These are phyloP conservation scores for Amesomyces nigricolor DNA, from an alignment of 2,329 filamentous ascomycete genomes.

Conservation along the genomic window DNA sequence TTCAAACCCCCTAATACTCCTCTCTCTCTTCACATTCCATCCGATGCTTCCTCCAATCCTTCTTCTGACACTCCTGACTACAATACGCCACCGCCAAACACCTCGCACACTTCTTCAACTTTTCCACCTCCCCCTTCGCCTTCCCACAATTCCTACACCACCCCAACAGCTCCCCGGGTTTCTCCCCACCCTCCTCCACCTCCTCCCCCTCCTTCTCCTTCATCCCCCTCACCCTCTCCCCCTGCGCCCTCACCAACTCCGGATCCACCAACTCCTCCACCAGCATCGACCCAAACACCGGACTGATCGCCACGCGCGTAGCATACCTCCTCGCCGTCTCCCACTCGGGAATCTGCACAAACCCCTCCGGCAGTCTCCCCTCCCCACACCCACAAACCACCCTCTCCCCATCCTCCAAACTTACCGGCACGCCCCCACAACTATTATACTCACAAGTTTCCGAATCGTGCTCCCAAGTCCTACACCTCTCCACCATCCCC, in stretches of 20 bases:
- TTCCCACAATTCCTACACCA: slow-evolving; percentile 37
- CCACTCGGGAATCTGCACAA: slow-evolving; percentile 39
- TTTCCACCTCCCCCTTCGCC: slow-evolving; percentile 27
- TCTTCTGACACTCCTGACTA: slow-evolving; percentile 46
- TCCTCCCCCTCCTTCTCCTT: not conserved
- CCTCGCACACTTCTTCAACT: slow-evolving; percentile 40
- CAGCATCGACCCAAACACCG: slow-evolving; percentile 41
- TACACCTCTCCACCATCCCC: slow-evolving; percentile 42
- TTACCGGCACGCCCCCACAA: no score
- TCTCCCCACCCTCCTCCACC: not conserved
- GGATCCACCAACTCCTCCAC: slow-evolving; percentile 38
- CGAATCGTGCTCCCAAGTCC: slow-evolving; percentile 46
- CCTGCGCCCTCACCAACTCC: slow-evolving; percentile 1
- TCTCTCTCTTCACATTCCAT: slow-evolving; percentile 34
- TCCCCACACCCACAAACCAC: slow-evolving; percentile 43
- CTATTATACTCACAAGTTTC: no score
- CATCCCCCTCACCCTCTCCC: no score
- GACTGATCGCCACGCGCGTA: slow-evolving; percentile 55
- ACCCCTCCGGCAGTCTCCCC: slow-evolving; percentile 38
- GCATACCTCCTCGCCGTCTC: slow-evolving; percentile 38
- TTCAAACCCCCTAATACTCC: not conserved
- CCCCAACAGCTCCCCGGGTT: slow-evolving; percentile 16
- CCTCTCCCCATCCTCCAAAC: slow-evolving; percentile 31
- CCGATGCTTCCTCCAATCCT: slow-evolving; percentile 49
- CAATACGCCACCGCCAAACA: slow-evolving; percentile 47